Evolutionary conservation across 2,329 filamentous ascomycete species (phyloP).

Genomic region (Epichloe scottii): DNA sequence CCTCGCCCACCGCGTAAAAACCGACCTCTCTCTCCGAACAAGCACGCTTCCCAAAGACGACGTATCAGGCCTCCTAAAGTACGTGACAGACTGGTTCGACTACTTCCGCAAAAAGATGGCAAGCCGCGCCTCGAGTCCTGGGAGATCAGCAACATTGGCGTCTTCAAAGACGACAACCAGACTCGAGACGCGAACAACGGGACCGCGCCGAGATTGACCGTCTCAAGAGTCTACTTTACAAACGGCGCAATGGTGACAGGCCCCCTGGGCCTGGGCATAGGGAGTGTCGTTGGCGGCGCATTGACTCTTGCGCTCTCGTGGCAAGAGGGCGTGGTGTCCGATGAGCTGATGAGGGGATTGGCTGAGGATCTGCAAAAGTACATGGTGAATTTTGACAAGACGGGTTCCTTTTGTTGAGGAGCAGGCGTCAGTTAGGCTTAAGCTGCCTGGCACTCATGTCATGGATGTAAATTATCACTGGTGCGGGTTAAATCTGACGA

Average conservation of each 20-base stretch:
- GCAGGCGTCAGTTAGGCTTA: too few relatives aligned
- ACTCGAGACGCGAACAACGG: neutral
- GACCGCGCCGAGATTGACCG: constrained; percentile 16
- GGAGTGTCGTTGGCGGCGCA: constrained; percentile 28
- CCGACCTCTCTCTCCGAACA: constrained; percentile 20
- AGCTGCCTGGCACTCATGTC: neutral
- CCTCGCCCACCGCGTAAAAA: constrained; percentile 23
- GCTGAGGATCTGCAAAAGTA: constrained; percentile 21
- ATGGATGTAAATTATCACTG: neutral
- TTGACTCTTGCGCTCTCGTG: constrained; percentile 34
- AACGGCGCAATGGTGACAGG: constrained; percentile 34
- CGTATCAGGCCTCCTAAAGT: constrained; percentile 26
- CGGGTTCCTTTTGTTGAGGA: constrained; percentile 7
- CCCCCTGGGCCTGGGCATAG: constrained; percentile 32
- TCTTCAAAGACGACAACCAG: constrained; percentile 14
- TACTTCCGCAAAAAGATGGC: constrained; percentile 31
- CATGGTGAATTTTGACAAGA: constrained; percentile 11
- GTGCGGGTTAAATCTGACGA: too few relatives aligned
- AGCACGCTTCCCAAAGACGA: constrained; percentile 30
- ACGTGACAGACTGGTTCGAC: constrained; percentile 29
- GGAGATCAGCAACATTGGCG: constrained; percentile 42
- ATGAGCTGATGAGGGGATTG: constrained; percentile 24
- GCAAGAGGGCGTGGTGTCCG: constrained; percentile 32
- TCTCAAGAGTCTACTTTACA: constrained; percentile 35
- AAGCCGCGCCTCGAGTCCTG: constrained; percentile 30